phyloP scores from a whole-genome alignment of 2,329 filamentous ascomycete genomes.

The Cladosporium oxysporum region DNA sequence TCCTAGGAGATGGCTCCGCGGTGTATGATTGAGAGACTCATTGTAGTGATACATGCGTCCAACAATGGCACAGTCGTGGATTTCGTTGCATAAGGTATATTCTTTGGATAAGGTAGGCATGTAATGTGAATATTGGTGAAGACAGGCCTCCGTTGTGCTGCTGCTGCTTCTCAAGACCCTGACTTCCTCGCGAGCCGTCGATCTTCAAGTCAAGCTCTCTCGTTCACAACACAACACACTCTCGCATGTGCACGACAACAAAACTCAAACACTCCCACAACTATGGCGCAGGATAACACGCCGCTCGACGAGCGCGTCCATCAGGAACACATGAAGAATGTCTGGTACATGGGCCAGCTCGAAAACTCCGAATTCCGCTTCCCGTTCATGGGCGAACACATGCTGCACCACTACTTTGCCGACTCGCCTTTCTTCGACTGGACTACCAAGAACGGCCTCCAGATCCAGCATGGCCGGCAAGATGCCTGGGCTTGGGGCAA shows the following conservation, averaged over 20 bases:
- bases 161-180: background rate
- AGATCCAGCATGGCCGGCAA: conserved; percentile 53
- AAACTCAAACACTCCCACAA: background rate
- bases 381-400: conserved; percentile 41
- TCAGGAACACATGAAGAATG: conserved; percentile 23
- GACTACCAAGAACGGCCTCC: conserved; percentile 61
- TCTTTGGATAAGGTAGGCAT: background rate
- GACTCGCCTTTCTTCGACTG: conserved; percentile 65
- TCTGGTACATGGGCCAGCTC: conserved; percentile 34
- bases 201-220: background rate
- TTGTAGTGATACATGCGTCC: background rate
- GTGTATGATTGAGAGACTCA: background rate
- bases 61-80: background rate
- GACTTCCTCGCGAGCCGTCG: background rate
- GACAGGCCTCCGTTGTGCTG: background rate
- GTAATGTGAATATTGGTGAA: background rate
- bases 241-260: background rate
- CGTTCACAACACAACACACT: conserved; percentile 1
- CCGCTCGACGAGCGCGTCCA: conserved; percentile 33
- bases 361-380: conserved; percentile 21
- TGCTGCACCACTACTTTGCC: conserved; percentile 62
- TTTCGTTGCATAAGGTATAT: background rate
- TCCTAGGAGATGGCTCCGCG: background rate
- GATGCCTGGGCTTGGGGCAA: conserved; percentile 53
- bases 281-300: conserved; percentile 25